Base-by-base conservation (phyloP, 768 basidiomycete genomes). In the Gloeophyllum trabeum region DNA sequence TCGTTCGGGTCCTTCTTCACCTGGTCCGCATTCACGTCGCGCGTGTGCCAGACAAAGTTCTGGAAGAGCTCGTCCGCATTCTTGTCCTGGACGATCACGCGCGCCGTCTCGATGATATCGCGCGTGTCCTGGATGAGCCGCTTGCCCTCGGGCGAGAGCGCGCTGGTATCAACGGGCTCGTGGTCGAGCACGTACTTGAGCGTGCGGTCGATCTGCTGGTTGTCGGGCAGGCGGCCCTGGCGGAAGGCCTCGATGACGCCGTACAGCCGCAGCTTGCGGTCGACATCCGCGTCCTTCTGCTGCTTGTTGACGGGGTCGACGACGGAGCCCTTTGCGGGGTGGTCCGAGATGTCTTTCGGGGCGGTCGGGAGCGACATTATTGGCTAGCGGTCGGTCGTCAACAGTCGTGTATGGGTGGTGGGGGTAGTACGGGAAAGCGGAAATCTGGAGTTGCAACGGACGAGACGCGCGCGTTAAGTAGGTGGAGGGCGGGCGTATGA, bases 61-160 rank as follows among this genome's bases (percentile, higher is more conserved):
- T 97, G 94, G 58, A 96, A 70, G 30, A 97, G 71, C 63, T 97
- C 91, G 51, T 94, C 92, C 19, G 68, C 63, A 50, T 96, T 96
- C 75, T 94, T 96, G 51, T 83, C 71, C 39, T 66, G 53, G n/a
- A 93, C 77, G 44, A 91, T 79, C 30, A 72, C 51, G 10, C 80
- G 71, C 0, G 74, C 67, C 4, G 88, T 91, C 49, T 76, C 73
- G 52, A 94, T 69, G 54, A 96, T 86, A 38, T 88, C 78, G 35
- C 76, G 73, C n/a, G 71, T 59, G 54, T 96, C 91, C 41, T 75
- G 65, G 32, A 92, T 65, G 49, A 97, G 76, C 50, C 75, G 78
- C 46, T 65, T 71, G 47, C 92, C 91, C 12, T 88, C 84, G 0
- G 71, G 66, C 0, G 87, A 90, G 39, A 97, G 74, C 57, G 81